Percentiles rank a stretch among this genome's conserved stretches.
Evolutionary conservation across 257 asterid species (phyloP).

Genomic region (Scutellaria barbata): DNA sequence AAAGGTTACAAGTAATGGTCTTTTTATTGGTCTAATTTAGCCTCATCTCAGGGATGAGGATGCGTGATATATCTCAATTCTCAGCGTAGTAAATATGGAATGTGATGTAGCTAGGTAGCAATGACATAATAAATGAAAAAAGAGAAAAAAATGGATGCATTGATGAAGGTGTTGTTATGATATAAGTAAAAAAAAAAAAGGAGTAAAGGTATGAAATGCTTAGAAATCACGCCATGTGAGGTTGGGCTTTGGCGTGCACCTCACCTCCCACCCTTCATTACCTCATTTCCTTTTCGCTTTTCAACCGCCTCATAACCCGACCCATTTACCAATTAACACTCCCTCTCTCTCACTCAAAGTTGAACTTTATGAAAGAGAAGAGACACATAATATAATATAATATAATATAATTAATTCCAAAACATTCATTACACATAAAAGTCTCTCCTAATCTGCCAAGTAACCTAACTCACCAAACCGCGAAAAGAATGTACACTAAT

Average conservation of each 20-base stretch:
- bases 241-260: slow-evolving; percentile 37
- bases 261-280: slow-evolving; percentile 25
- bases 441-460: slow-evolving; percentile 52
- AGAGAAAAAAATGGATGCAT: no score
- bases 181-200: background rate
- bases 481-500: slow-evolving; percentile 57
- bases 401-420: slow-evolving; percentile 24
- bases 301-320: slow-evolving; percentile 43
- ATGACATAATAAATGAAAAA: no score
- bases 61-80: no score
- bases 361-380: no score
- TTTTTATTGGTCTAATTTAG: no score
- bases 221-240: slow-evolving; percentile 51
- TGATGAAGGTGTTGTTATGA: background rate
- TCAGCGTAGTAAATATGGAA: no score
- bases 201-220: slow-evolving; percentile 41
- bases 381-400: no score
- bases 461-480: slow-evolving; percentile 61
- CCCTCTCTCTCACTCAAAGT: background rate
- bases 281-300: slow-evolving; percentile 46
- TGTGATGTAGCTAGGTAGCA: no score
- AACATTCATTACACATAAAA: slow-evolving; percentile 49
- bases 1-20: no score
- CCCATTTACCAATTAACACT: background rate
- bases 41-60: no score